A percentile compares a stretch with the other conserved stretches of the same genome.
Conservation (phyloP, 352 stramenopile species). For the Globisporangium okanoganense region DNA sequence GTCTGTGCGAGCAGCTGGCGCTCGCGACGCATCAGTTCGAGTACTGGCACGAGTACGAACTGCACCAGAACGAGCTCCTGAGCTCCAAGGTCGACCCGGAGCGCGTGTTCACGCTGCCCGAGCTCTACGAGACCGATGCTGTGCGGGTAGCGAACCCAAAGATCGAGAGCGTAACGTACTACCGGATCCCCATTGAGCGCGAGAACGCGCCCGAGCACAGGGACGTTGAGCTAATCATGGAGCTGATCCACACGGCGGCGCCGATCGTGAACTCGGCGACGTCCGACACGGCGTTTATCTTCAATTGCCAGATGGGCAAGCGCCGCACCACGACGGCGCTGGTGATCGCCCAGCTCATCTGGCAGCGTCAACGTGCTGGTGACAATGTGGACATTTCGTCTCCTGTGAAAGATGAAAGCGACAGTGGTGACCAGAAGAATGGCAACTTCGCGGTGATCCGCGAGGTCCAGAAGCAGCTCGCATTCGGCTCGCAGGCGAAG, state of each 20-base stretch:
- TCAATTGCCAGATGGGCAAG: constrained; percentile 89
- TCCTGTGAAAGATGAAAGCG: not conserved
- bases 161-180: constrained; percentile 58
- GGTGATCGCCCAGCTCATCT: constrained; percentile 65
- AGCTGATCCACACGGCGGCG: constrained; percentile 38
- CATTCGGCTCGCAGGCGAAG: constrained; percentile 55
- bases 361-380: constrained; percentile 33
- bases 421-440: constrained; percentile 6
- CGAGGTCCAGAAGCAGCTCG: constrained; percentile 52
- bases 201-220: constrained; percentile 79
- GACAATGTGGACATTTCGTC: constrained; percentile 3
- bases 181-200: constrained; percentile 72
- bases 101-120: constrained; percentile 54
- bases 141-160: constrained; percentile 26
- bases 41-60: constrained; percentile 75
- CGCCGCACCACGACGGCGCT: constrained; percentile 77
- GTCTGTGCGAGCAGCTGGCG: constrained; percentile 63
- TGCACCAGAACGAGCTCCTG: constrained; percentile 65
- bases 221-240: constrained; percentile 66
- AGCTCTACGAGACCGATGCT: constrained; percentile 52
- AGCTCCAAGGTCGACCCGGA: constrained; percentile 31
- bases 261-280: constrained; percentile 20
- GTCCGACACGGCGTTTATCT: constrained; percentile 70
- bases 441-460: constrained; percentile 72
- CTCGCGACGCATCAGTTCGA: constrained; percentile 48